Evolutionary conservation across 768 basidiomycete genomes (phyloP).

Genomic region (Mrakia gelida): DNA sequence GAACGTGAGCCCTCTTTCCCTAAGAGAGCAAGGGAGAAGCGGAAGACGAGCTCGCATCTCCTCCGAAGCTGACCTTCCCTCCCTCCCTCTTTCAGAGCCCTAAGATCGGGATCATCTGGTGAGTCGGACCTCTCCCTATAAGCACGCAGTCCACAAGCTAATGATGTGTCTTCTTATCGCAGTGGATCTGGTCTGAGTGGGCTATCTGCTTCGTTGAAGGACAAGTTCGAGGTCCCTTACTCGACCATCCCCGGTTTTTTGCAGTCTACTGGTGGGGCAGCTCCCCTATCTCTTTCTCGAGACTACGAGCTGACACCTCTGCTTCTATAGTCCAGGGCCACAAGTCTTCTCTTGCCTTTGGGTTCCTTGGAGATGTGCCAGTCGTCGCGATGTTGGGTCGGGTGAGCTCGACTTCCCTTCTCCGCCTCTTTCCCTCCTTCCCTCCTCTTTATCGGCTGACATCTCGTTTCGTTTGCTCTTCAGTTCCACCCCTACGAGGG

Average conservation of each 20-base stretch:
- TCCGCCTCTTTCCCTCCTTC: background rate
- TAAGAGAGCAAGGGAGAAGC: too few relatives aligned
- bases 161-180: constrained; percentile 50
- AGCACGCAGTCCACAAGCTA: background rate
- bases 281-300: background rate
- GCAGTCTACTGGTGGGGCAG: constrained; percentile 53
- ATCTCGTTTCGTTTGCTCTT: background rate
- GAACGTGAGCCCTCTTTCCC: background rate
- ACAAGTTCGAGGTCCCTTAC: constrained; percentile 55
- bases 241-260: constrained; percentile 66
- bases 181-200: constrained; percentile 74
- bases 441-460: too few relatives aligned
- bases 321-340: constrained; percentile 65
- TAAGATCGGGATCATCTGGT: constrained; percentile 28
- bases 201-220: constrained; percentile 52
- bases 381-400: constrained; percentile 87
- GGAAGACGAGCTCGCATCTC: background rate
- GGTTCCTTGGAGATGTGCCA: constrained; percentile 65
- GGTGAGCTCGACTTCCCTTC: constrained; percentile 47
- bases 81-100: background rate
- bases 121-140: background rate
- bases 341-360: constrained; percentile 67
- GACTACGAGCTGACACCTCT: background rate
- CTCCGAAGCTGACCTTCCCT: background rate
- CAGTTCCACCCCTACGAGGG: constrained; percentile 80